Evolutionary conservation across 164 flowering plant species (phyloP), one percentile per base, ranked within the genome.

Genomic region (Akebia trifoliata): DNA sequence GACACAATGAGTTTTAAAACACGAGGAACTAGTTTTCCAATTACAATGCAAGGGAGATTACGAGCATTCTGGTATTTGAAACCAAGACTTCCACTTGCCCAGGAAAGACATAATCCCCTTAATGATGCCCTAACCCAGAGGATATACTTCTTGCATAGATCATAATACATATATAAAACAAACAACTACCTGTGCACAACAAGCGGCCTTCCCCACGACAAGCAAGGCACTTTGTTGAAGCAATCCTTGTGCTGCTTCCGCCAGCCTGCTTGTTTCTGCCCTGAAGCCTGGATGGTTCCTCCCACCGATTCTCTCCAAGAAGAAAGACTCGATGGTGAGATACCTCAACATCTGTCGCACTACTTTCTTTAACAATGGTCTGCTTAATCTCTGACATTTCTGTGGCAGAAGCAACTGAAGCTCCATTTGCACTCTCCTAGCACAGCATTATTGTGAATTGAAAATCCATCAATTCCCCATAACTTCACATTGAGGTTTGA

Each of bases 281-380:
- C 42, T 12, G 21, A 59, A 92, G 86, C 73, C 97, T 76, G 4
- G 95, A 83, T 30, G 97, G 81, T 11, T 93, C 98, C 76, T 93
- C 98, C 98, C 98, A 93, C 35, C 97, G 66, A 47, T 93, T 93
- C 69, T 93, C 98, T 44, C 98, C 98, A 10, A 93, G 91, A 62
- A 93, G 98, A 74, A 81, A 93, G 15, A 93, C 98, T 60, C 86
- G 72, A 1, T 72, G 76, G 12, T 75, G 59, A 54, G 86, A 72
- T 47, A 64, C 71, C 25, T 78, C 80, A 39, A 53, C 38, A 64
- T 76, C 85, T 62, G 68, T 28, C 31, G 30, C 54, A 47, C 63
- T 77, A 54, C 65, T 69, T 61, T 74, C 81, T 48, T 75, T 65
- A 20, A 74, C 74, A 54, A 71, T 55, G 22, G 50, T 77, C 66